Evolutionary conservation across 2,329 filamentous ascomycete genomes (phyloP).

Genomic region (Setomelanomma holmii): DNA sequence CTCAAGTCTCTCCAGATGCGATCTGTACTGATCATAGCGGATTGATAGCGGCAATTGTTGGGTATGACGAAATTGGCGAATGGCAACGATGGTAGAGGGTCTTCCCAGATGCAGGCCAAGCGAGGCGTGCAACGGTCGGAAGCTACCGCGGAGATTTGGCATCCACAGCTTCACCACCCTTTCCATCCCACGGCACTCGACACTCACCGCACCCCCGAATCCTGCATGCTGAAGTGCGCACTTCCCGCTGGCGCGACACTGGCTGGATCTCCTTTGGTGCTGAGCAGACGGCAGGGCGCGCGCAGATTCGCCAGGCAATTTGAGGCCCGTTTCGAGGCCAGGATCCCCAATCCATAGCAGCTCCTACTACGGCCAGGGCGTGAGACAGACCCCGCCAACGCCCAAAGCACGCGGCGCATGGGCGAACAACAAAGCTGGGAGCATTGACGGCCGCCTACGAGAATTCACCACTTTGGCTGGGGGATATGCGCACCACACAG

Average conservation of each 20-base stretch:
- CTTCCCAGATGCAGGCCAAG: conserved; percentile 5
- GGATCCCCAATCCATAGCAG: conserved; percentile 38
- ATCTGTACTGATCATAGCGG: neutral
- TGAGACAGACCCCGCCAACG: conserved; percentile 31
- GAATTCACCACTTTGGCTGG: conserved; percentile 4
- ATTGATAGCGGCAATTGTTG: neutral
- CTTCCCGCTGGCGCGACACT: conserved; percentile 11
- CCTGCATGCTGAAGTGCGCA: conserved; percentile 24
- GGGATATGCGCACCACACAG: conserved; percentile 32
- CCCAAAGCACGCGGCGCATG: conserved; percentile 21
- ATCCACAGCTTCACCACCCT: conserved; percentile 11
- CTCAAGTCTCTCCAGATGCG: neutral
- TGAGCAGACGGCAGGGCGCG: conserved; percentile 2
- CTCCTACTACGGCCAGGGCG: conserved; percentile 31
- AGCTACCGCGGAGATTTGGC: conserved; percentile 13
- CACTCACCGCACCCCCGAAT: conserved; percentile 7
- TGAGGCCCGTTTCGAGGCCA: conserved; percentile 29
- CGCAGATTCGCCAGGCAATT: conserved; percentile 19
- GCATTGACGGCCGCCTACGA: conserved; percentile 13
- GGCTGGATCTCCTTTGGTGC: neutral
- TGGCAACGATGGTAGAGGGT: neutral
- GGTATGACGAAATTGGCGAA: too few species aligned
- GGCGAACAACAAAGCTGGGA: conserved; percentile 25
- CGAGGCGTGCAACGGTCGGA: conserved; percentile 9
- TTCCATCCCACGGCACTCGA: conserved; percentile 15